Evolutionary conservation across 140 eudicot species (phyloP).

Genomic region (Oenanthe javanica): DNA sequence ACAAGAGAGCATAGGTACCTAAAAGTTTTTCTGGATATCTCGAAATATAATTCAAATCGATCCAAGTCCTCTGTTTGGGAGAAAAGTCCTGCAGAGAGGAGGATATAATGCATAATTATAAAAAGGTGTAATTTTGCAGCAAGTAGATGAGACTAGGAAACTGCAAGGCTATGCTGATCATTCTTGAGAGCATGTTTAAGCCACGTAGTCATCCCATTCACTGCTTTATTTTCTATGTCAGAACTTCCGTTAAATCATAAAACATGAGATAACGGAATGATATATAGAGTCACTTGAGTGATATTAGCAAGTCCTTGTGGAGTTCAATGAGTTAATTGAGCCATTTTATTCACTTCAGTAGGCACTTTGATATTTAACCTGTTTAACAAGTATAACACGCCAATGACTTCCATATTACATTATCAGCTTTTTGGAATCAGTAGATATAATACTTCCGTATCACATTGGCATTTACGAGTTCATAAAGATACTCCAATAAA

Average conservation of each 20-base stretch:
- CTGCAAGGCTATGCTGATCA: not conserved
- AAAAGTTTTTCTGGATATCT: slow-evolving; percentile 66
- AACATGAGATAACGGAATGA: no score
- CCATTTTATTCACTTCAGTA: no score
- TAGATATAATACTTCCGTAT: no score
- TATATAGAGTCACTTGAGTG: no score
- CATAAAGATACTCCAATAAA: not conserved
- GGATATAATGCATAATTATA: not conserved
- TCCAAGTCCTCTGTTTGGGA: slow-evolving; percentile 40
- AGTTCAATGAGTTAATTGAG: no score
- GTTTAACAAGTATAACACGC: not conserved
- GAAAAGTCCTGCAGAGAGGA: slow-evolving; percentile 27
- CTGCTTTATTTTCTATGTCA: no score
- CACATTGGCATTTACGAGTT: no score
- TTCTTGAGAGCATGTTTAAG: not conserved
- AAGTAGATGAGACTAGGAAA: not conserved
- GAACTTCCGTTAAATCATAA: no score
- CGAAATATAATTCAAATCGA: slow-evolving; percentile 39
- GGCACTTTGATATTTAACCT: no score
- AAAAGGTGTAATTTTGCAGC: slow-evolving; percentile 5
- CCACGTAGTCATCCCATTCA: no score
- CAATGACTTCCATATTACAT: not conserved
- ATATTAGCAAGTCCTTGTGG: no score
- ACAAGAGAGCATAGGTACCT: slow-evolving; percentile 69
- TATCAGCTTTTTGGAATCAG: not conserved